Percentiles rank a stretch among this genome's conserved stretches.
Evolutionary conservation across 768 basidiomycete genomes (phyloP).

Genomic region (Tephrocybe sp.): DNA sequence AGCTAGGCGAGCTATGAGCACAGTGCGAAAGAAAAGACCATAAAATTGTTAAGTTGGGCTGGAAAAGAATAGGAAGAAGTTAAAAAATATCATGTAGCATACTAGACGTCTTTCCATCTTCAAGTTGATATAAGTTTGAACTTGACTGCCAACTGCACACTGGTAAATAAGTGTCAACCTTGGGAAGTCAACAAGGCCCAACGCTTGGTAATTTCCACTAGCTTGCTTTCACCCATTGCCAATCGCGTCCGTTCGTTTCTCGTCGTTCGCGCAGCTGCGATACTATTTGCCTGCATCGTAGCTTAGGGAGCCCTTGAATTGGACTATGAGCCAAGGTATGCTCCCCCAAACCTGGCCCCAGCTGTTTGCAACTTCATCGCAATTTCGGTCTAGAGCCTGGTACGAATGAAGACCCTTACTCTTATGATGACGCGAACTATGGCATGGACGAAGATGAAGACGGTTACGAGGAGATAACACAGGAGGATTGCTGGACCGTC

Average conservation of each 20-base stretch:
- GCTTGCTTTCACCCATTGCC: neutral
- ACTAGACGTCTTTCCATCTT: no score
- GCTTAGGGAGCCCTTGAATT: neutral
- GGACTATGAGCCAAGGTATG: slow-evolving; percentile 54
- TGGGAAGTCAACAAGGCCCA: slow-evolving; percentile 28
- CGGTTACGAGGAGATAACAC: slow-evolving; percentile 76
- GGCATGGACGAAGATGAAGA: slow-evolving; percentile 56
- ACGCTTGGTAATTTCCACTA: slow-evolving; percentile 27
- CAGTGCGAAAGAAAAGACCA: slow-evolving; percentile 51
- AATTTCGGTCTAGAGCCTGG: slow-evolving; percentile 43
- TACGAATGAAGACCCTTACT: slow-evolving; percentile 48
- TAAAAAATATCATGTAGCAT: neutral
- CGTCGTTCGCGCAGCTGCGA: neutral
- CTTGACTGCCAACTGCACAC: no score
- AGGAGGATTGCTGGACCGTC: slow-evolving; percentile 94
- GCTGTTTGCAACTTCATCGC: slow-evolving; percentile 31
- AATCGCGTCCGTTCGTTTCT: neutral
- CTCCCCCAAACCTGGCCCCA: slow-evolving; percentile 16
- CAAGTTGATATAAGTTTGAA: no score
- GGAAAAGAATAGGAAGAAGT: neutral
- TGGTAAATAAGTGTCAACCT: slow-evolving; percentile 12
- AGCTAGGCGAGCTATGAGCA: slow-evolving; percentile 51
- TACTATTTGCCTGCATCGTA: neutral
- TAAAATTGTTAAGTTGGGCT: slow-evolving; percentile 21
- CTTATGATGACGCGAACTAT: slow-evolving; percentile 62